A percentile compares a stretch with the other conserved stretches of the same genome.
phyloP scores from a whole-genome alignment of 345 rosid species.

The Populus deltoides region DNA sequence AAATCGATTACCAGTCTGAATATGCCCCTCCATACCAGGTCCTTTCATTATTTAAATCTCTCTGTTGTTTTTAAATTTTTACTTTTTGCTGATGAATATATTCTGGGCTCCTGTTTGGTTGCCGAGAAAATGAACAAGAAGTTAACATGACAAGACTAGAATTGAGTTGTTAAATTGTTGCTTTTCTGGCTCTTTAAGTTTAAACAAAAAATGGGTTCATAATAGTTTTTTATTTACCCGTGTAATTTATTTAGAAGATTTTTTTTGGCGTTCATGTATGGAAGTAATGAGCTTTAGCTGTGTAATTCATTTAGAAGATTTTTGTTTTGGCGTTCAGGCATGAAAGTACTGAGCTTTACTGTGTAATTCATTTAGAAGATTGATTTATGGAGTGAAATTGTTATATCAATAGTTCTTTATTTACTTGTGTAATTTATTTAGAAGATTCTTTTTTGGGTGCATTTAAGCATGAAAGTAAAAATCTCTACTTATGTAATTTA shows the following conservation, averaged over 20 bases:
- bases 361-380: too few species aligned
- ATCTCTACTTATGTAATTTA: not conserved
- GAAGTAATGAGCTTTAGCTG: too few species aligned
- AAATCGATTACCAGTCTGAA: slow-evolving; percentile 57
- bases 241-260: too few species aligned
- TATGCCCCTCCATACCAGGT: slow-evolving; percentile 66
- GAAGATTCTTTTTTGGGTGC: not conserved
- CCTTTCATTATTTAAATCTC: not conserved
- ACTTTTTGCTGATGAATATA: not conserved
- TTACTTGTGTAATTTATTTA: too few species aligned
- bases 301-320: too few species aligned
- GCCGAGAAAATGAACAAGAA: not conserved
- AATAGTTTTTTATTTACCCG: too few species aligned
- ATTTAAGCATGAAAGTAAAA: not conserved
- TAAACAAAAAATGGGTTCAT: not conserved
- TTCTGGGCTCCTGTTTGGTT: not conserved
- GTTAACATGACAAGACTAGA: not conserved
- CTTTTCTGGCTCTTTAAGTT: not conserved
- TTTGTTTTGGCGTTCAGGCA: too few species aligned
- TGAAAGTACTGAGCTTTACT: too few species aligned
- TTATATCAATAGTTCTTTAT: not conserved
- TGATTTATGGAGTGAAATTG: not conserved
- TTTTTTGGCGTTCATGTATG: too few species aligned
- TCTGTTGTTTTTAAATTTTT: not conserved
- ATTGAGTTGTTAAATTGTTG: not conserved